Evolutionary conservation across 805 yeast genomes (phyloP).

Genomic region (Myxozyma neglecta): DNA sequence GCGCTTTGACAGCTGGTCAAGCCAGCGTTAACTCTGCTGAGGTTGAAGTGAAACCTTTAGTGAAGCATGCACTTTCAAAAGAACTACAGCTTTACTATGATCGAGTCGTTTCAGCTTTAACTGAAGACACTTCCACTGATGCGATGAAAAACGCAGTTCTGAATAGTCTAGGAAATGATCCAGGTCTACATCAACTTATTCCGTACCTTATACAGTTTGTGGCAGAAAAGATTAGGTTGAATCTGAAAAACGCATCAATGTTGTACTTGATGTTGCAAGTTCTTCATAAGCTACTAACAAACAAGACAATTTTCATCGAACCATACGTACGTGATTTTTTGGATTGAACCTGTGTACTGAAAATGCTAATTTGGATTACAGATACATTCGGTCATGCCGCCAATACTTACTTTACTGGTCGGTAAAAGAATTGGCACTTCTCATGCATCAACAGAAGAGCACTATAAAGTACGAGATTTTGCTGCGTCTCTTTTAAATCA

Average conservation of each 20-base stretch:
- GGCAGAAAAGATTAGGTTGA: conserved; percentile 89
- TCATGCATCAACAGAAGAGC: conserved; percentile 40
- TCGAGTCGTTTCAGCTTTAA: conserved; percentile 76
- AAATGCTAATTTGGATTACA: conserved; percentile 42
- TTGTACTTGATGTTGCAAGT: conserved; percentile 86
- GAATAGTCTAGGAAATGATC: conserved; percentile 81
- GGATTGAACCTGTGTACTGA: neutral
- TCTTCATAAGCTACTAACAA: conserved; percentile 77
- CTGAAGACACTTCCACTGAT: conserved; percentile 53
- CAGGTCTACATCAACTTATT: conserved; percentile 93
- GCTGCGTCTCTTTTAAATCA: conserved; percentile 81
- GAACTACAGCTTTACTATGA: conserved; percentile 93
- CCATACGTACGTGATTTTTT: conserved; percentile 47
- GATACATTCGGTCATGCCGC: conserved; percentile 96
- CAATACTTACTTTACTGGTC: conserved; percentile 80
- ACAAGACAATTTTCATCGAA: conserved; percentile 82
- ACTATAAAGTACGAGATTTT: conserved; percentile 75
- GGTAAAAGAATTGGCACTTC: conserved; percentile 81
- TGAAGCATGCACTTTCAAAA: conserved; percentile 90
- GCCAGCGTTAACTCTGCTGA: conserved; percentile 49
- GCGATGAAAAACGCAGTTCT: conserved; percentile 73
- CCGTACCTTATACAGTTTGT: conserved; percentile 96
- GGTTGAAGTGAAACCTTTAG: conserved; percentile 78
- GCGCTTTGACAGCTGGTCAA: conserved; percentile 8
- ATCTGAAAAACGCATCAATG: conserved; percentile 67